Conservation (phyloP, 2,329 filamentous ascomycete species). For the Pseudogymnoascus sp. region DNA sequence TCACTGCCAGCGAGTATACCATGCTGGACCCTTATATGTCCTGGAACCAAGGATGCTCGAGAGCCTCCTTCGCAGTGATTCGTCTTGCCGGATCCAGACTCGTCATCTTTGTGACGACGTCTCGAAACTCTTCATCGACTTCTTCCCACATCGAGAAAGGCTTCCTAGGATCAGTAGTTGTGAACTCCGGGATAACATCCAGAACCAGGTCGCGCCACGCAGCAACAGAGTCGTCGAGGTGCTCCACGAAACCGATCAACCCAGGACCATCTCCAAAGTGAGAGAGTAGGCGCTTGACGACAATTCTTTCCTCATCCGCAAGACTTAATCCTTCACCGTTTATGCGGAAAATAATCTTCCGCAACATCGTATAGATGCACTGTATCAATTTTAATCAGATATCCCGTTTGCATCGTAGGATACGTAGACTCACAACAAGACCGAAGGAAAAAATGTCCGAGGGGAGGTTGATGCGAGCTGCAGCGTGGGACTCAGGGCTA, state of each 20-base stretch:
- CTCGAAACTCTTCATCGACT: slow-evolving; percentile 33
- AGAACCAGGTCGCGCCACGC: neutral
- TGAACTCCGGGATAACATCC: neutral
- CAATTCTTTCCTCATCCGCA: slow-evolving; percentile 26
- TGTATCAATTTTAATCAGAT: slow-evolving; percentile 15
- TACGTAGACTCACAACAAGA: slow-evolving; percentile 30
- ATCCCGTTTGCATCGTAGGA: neutral
- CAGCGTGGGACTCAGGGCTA: slow-evolving; percentile 37
- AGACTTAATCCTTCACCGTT: slow-evolving; percentile 13
- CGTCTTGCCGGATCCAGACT: slow-evolving; percentile 32
- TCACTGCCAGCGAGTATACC: neutral
- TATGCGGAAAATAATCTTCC: slow-evolving; percentile 33
- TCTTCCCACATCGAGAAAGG: slow-evolving; percentile 35
- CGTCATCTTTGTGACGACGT: slow-evolving; percentile 32
- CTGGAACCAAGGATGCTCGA: slow-evolving; percentile 25
- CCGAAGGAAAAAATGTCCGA: slow-evolving; percentile 39
- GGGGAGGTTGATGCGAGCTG: slow-evolving; percentile 30
- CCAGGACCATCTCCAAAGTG: slow-evolving; percentile 37
- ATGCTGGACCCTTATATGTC: slow-evolving; percentile 20
- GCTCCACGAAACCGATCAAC: slow-evolving; percentile 33
- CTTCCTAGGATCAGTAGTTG: slow-evolving; percentile 31
- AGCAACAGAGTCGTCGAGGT: slow-evolving; percentile 28
- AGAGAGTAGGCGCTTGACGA: slow-evolving; percentile 39
- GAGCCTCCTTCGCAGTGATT: slow-evolving; percentile 32
- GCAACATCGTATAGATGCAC: slow-evolving; percentile 38